These are phyloP conservation scores for Simplicillium sp. DNA, from an alignment of 2,329 filamentous ascomycete genomes.

Conservation along the genomic window DNA sequence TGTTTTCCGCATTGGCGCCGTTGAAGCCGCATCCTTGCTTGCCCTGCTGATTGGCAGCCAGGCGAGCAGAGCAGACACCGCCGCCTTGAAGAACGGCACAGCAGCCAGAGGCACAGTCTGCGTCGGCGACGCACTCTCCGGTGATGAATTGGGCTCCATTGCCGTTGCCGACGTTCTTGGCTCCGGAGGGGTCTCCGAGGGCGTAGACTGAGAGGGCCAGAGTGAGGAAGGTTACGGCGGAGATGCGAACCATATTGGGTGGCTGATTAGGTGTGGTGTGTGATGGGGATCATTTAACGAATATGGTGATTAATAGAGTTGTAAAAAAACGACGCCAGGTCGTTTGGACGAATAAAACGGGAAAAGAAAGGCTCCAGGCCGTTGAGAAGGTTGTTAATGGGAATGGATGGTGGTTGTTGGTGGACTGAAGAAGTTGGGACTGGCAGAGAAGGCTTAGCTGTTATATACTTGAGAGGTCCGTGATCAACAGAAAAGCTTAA, in stretches of 20 bases:
- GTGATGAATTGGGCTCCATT: slow-evolving; percentile 17
- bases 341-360: no score
- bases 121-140: slow-evolving; percentile 13
- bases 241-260: slow-evolving; percentile 23
- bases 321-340: not conserved
- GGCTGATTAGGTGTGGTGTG: not conserved
- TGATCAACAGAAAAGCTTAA: no score
- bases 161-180: slow-evolving; percentile 14
- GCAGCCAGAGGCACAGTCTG: slow-evolving; percentile 20
- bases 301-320: not conserved
- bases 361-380: no score
- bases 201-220: slow-evolving; percentile 8
- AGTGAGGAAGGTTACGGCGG: slow-evolving; percentile 12
- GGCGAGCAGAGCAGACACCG: slow-evolving; percentile 18
- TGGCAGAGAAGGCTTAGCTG: no score
- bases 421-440: no score
- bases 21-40: slow-evolving; percentile 23
- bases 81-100: slow-evolving; percentile 14
- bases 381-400: no score
- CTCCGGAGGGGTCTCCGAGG: slow-evolving; percentile 12
- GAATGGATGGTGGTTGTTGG: no score
- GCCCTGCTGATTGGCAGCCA: slow-evolving; percentile 16
- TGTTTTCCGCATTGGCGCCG: not conserved
- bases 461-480: no score
- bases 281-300: no score